Base-by-base conservation (phyloP, 306 rosid genomes). In the Pyrus bretschneideri region DNA sequence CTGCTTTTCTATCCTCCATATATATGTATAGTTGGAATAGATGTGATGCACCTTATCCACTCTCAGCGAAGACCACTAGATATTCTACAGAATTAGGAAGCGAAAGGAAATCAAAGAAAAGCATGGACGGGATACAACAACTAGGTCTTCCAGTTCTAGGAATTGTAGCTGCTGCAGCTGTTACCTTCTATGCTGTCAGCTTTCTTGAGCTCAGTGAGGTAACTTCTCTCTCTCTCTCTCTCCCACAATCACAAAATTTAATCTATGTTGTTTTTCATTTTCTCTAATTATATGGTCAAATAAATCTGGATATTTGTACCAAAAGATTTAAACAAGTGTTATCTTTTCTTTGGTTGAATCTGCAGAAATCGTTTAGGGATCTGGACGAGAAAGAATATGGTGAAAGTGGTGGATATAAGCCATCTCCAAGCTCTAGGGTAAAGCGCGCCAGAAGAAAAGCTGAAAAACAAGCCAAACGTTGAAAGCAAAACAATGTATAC, bases 181-280 rank as follows among this genome's bases (percentile, higher is more conserved):
- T 79, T 11, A 89, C 97, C 73, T 91, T 89, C 81, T 89, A 89
- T 65, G 97, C 81, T 4, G 95, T 91, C 1, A 91, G 97, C 86
- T 91, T 91, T 66, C 1, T 82, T 13, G 97, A 89, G 82, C 21
- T 89, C 9, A 85, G 88, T 80, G 92, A 91, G 93, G 94, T 89
- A 80, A 29, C 17, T 27, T 38, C 40, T 18, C 31, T 11, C 40
- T 17, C 31, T 11, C 40, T 17, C 30, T 7, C 40, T 17, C 30
- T 4, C 9, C 5, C 38, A 0, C 44, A 40, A 2, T 40, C 45
- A 0, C 45, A 42, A 40, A 42, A 42, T 42, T 42, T 42, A 42
- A 42, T 42, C 12, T 42, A 42, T 40, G 11, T 40, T 40, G 44
- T 61, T 33, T 18, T 7, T 23, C 40, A 6, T 35, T 57, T 29